These are phyloP conservation scores for Neurospora sp. DNA, from an alignment of 495 filamentous ascomycete genomes.

Conservation along the genomic window DNA sequence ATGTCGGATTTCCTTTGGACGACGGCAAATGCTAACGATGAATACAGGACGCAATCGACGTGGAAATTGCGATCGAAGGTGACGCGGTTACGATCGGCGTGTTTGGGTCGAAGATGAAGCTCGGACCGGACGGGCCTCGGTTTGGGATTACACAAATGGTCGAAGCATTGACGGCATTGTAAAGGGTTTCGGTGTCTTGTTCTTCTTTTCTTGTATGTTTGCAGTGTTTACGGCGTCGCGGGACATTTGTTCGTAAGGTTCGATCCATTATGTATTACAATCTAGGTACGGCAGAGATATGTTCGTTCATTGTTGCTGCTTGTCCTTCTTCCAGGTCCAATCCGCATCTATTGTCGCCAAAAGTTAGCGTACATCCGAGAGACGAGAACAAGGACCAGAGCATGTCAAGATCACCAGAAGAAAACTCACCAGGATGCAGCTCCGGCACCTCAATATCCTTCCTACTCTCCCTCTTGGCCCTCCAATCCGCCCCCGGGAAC, in stretches of 20 bases:
- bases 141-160: not conserved
- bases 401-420: not conserved
- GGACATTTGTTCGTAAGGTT: not conserved
- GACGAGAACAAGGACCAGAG: not conserved
- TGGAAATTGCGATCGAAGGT: constrained; percentile 40
- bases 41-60: constrained; percentile 40
- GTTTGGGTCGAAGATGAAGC: constrained; percentile 25
- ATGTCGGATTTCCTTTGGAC: no score
- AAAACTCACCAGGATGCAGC: constrained; percentile 42
- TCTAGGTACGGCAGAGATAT: not conserved
- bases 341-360: constrained; percentile 7
- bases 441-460: constrained; percentile 46
- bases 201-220: not conserved
- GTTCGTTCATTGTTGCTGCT: not conserved
- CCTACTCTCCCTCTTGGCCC: constrained; percentile 53
- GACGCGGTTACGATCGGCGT: constrained; percentile 44
- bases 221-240: not conserved
- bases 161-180: not conserved
- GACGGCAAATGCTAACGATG: not conserved
- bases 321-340: constrained; percentile 9
- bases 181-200: not conserved
- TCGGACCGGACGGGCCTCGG: constrained; percentile 3
- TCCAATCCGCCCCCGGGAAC: constrained; percentile 48
- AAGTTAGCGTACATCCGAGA: not conserved
- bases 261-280: not conserved